Conservation (phyloP, 805 yeast species). For the Myxozyma nipponensis region DNA sequence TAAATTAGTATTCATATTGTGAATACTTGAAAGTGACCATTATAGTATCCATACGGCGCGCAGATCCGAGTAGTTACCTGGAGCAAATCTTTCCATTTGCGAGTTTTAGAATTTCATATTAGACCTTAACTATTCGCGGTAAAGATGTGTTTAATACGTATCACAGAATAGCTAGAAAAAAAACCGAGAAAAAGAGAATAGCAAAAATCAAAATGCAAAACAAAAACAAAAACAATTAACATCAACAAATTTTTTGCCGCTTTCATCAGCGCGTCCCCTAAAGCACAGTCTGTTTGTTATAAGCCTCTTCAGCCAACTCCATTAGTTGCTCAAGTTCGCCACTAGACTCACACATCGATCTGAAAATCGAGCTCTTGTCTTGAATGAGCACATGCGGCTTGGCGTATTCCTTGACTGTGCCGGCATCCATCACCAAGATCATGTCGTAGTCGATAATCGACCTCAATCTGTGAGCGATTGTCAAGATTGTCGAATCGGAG, state of each 20-base stretch:
- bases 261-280: not conserved
- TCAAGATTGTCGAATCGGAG: conserved; percentile 63
- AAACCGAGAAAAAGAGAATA: no score
- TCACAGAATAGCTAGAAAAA: no score
- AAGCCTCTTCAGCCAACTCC: conserved; percentile 54
- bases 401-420: conserved; percentile 68
- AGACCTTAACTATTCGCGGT: no score
- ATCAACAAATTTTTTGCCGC: not conserved
- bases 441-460: conserved; percentile 69
- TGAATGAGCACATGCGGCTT: conserved; percentile 59
- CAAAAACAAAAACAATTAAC: not conserved
- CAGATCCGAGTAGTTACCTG: no score
- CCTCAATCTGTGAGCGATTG: conserved; percentile 80
- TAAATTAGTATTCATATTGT: no score
- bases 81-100: no score
- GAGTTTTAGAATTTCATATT: no score
- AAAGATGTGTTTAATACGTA: no score
- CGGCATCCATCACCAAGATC: conserved; percentile 76
- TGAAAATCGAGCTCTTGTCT: conserved; percentile 51
- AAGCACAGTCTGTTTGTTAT: conserved; percentile 47
- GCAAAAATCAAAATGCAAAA: not conserved
- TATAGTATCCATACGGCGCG: no score
- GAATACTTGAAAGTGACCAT: no score
- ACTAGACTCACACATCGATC: conserved; percentile 75
- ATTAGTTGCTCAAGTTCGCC: conserved; percentile 82